Evolutionary conservation across 768 basidiomycete species (phyloP).

Genomic region (Omphalotus guepiniiformis): DNA sequence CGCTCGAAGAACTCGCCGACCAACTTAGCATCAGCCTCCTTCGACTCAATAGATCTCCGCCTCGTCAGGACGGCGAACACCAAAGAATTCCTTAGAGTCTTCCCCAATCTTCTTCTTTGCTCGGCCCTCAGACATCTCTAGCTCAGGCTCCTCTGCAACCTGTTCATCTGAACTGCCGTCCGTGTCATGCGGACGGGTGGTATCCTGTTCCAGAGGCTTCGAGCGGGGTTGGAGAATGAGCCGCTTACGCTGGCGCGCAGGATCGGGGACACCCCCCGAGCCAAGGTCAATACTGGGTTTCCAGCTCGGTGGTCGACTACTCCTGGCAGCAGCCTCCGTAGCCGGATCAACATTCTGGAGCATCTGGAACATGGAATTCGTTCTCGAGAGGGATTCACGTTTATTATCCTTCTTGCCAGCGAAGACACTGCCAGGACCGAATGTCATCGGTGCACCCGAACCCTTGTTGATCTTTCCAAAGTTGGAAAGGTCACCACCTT

Average conservation of each 20-base stretch:
- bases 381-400: slow-evolving; percentile 72
- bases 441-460: slow-evolving; percentile 53
- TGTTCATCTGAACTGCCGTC: slow-evolving; percentile 1
- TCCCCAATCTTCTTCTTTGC: slow-evolving; percentile 75
- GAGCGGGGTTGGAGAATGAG: slow-evolving; percentile 77
- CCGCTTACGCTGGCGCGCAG: slow-evolving; percentile 56
- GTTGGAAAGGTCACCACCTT: slow-evolving; percentile 81
- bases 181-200: slow-evolving; percentile 25
- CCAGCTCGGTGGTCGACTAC: slow-evolving; percentile 46
- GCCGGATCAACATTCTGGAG: slow-evolving; percentile 62
- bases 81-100: slow-evolving; percentile 84
- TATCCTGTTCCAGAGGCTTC: slow-evolving; percentile 49
- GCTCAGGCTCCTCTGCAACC: slow-evolving; percentile 34
- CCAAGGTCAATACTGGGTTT: slow-evolving; percentile 47
- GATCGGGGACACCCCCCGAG: slow-evolving; percentile 38
- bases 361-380: slow-evolving; percentile 81
- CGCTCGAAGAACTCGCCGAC: slow-evolving; percentile 72
- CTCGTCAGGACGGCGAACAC: slow-evolving; percentile 78
- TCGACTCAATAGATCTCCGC: slow-evolving; percentile 84
- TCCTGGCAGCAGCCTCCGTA: slow-evolving; percentile 46
- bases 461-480: slow-evolving; percentile 82
- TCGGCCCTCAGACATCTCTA: slow-evolving; percentile 59
- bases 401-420: slow-evolving; percentile 59
- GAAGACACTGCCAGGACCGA: slow-evolving; percentile 86
- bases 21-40: slow-evolving; percentile 74